phyloP scores from a whole-genome alignment of 2,329 filamentous ascomycete genomes.

The Clarireedia paspali region DNA sequence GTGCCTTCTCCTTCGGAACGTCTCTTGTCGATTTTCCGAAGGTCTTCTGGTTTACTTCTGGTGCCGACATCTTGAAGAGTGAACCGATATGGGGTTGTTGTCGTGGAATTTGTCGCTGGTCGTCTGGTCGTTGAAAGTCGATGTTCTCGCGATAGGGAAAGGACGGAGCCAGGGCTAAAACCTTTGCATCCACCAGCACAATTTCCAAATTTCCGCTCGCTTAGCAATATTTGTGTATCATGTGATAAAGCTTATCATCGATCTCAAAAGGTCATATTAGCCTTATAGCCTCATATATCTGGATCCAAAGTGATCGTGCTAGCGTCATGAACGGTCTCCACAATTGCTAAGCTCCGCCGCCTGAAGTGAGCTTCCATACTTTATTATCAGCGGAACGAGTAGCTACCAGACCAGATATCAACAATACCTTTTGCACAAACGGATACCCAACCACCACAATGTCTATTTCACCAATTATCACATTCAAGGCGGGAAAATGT shows the following conservation, averaged over 20 bases:
- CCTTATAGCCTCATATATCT: not conserved
- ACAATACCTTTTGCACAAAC: conserved; percentile 1
- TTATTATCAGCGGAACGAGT: not conserved
- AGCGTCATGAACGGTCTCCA: conserved; percentile 7
- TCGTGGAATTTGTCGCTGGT: conserved; percentile 14
- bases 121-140: conserved; percentile 8
- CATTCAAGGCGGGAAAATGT: conserved; percentile 92
- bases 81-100: conserved; percentile 23
- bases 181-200: not conserved
- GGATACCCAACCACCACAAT: conserved; percentile 40
- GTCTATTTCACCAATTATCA: conserved; percentile 81
- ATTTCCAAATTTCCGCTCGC: conserved; percentile 9
- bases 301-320: not conserved
- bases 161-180: conserved; percentile 7
- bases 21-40: conserved; percentile 95
- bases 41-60: conserved; percentile 57
- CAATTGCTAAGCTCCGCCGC: conserved; percentile 9
- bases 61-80: conserved; percentile 55
- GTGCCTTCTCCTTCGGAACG: conserved; percentile 88
- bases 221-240: conserved; percentile 10
- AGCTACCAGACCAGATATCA: not conserved
- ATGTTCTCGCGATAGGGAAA: conserved; percentile 8
- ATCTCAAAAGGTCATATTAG: not conserved
- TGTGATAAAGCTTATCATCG: conserved; percentile 1
- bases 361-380: conserved; percentile 6